Evolutionary conservation across 306 rosid genomes (phyloP), one percentile per base, ranked within the genome.

Genomic region (Prunus fruticosa): DNA sequence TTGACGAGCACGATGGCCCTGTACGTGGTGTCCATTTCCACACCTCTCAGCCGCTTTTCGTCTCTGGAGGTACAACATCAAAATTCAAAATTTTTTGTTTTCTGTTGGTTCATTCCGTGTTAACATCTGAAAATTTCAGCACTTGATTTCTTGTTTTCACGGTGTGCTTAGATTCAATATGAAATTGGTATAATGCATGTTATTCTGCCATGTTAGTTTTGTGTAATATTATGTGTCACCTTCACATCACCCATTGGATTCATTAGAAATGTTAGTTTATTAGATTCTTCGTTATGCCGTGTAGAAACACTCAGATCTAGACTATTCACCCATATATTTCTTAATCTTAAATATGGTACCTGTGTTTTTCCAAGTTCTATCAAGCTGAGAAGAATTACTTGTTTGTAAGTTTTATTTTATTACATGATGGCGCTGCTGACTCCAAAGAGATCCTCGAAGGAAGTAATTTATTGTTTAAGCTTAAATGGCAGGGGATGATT

Each of bases 401-500:
- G 62, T 28, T 30, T 11, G n/a, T 6, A 1, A 30, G 15, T 28
- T 1, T 30, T 70, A 19, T 19, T 20, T 11, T 71, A 56, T 34
- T 20, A 38, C 43, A 18, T 14, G 15, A 20, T 4, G 32, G 34
- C 34, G 0, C 28, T n/a, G 38, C 60, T 19, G 50, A 67, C 18
- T 77, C 19, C 2, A 41, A 32, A 58, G n/a, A 77, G 73, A 77
- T 46, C 38, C 61, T 64, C 6, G 72, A n/a, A 57, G 62, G 50
- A 63, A 30, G 69, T 69, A 4, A 64, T 47, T 63, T n/a, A 56
- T 69, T 10, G 72, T 50, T 74, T 30, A 23, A 68, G 30, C 15
- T 76, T 18, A 22, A 12, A 74, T 78, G 76, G 47, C 91, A 93
- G 97, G 97, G 88, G 97, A 93, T 87, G 97, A 93, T 82, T 93